These are phyloP conservation scores for Albifimbria verrucaria DNA, from an alignment of 2,329 filamentous ascomycete species.

Conservation along the genomic window DNA sequence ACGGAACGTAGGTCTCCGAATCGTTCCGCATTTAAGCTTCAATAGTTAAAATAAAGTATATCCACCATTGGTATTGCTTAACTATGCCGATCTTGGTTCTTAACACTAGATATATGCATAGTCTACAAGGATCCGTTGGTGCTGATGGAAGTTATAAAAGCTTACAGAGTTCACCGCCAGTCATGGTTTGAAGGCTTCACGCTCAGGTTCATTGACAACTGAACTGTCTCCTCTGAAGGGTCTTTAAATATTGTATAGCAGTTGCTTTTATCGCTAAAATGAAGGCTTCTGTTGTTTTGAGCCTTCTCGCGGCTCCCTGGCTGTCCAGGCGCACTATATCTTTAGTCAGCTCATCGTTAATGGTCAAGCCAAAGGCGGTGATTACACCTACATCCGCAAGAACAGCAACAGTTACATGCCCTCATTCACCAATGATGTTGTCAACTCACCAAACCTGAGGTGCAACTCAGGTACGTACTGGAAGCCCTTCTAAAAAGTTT, in stretches of 20 bases:
- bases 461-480: too few relatives aligned
- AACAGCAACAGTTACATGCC: constrained; percentile 14
- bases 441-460: constrained; percentile 9
- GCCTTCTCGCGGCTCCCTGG: background rate
- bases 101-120: too few relatives aligned
- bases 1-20: background rate
- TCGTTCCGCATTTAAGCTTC: too few relatives aligned
- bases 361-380: constrained; percentile 13
- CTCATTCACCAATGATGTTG: constrained; percentile 9
- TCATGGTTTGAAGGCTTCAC: too few relatives aligned
- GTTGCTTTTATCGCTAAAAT: background rate
- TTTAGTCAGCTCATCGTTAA: constrained; percentile 18
- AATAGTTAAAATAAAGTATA: too few relatives aligned
- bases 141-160: too few relatives aligned
- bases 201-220: background rate
- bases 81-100: too few relatives aligned
- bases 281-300: background rate
- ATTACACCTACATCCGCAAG: constrained; percentile 15
- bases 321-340: constrained; percentile 17
- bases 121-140: too few relatives aligned
- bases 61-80: too few relatives aligned
- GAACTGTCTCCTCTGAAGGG: background rate
- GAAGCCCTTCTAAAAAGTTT: too few relatives aligned
- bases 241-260: background rate
- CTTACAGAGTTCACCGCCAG: too few relatives aligned